Percentiles rank a stretch among this genome's conserved stretches.
phyloP scores from a whole-genome alignment of 345 rosid genomes.

The Hibiscus syriacus region DNA sequence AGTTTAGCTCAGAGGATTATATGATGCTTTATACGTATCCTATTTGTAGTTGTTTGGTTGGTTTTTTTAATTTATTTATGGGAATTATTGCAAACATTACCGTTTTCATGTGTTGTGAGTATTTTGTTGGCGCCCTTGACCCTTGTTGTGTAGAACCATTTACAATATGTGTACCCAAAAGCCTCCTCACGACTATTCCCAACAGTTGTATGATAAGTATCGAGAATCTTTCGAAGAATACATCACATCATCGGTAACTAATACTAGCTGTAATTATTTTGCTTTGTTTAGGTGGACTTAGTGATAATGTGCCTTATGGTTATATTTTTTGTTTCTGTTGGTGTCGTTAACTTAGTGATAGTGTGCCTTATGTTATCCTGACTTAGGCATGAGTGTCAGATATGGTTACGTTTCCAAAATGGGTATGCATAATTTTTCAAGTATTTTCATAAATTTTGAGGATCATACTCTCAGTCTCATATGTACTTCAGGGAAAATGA shows the following conservation, averaged over 20 bases:
- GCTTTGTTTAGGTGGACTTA: not conserved
- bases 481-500: not conserved
- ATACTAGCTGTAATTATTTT: not conserved
- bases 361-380: no score
- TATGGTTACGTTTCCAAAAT: no score
- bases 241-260: constrained; percentile 38
- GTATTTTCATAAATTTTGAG: not conserved
- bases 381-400: no score
- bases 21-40: constrained; percentile 64
- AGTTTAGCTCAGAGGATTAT: constrained; percentile 50
- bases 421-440: no score
- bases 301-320: not conserved
- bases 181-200: constrained; percentile 59
- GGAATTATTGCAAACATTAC: not conserved
- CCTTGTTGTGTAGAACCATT: constrained; percentile 36
- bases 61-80: not conserved
- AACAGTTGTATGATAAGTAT: constrained; percentile 62
- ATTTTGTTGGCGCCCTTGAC: constrained; percentile 3
- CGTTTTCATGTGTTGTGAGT: not conserved
- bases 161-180: constrained; percentile 69
- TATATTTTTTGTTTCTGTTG: not conserved
- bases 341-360: not conserved
- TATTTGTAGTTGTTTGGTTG: not conserved
- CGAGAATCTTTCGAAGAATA: constrained; percentile 49
- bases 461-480: not conserved